phyloP scores from a whole-genome alignment of 805 yeast genomes.

The Zygoascus bituminiphila region DNA sequence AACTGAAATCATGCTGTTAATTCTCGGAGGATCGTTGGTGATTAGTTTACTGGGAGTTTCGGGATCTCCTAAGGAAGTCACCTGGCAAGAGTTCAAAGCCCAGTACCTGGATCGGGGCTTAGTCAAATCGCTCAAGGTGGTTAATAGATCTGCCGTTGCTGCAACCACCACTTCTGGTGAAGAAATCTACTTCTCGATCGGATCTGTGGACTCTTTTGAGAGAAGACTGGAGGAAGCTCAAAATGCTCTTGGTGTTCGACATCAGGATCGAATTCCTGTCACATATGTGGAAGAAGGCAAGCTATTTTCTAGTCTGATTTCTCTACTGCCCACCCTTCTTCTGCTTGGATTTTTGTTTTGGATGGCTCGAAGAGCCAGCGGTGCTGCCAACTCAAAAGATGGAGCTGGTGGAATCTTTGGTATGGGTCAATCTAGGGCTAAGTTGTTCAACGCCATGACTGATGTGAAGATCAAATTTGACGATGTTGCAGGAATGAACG shows the following conservation, averaged over 20 bases:
- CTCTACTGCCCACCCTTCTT: constrained; percentile 72
- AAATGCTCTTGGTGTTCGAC: constrained; percentile 57
- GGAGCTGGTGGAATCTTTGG: constrained; percentile 65
- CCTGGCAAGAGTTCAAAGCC: constrained; percentile 82
- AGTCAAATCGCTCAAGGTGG: constrained; percentile 64
- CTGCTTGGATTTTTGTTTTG: constrained; percentile 73
- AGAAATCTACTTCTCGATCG: constrained; percentile 70
- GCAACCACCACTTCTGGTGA: constrained; percentile 38
- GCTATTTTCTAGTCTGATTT: constrained; percentile 52
- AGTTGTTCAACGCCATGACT: constrained; percentile 72
- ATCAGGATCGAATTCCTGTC: constrained; percentile 69
- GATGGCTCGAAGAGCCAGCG: constrained; percentile 45
- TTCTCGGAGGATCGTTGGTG: constrained; percentile 1
- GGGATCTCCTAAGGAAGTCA: constrained; percentile 28
- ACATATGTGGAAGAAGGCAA: constrained; percentile 63
- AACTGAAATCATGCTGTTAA: neutral
- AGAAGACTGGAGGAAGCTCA: constrained; percentile 70
- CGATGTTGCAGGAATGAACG: constrained; percentile 93
- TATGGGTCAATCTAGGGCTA: constrained; percentile 72
- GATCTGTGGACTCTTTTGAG: constrained; percentile 79
- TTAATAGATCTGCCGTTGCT: constrained; percentile 42
- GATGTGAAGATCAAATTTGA: constrained; percentile 74
- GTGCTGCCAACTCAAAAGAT: constrained; percentile 36
- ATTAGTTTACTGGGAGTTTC: constrained; percentile 4
- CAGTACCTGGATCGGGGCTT: constrained; percentile 68